These are phyloP conservation scores for Mimosa pudica DNA, from an alignment of 306 rosid species.

Conservation along the genomic window DNA sequence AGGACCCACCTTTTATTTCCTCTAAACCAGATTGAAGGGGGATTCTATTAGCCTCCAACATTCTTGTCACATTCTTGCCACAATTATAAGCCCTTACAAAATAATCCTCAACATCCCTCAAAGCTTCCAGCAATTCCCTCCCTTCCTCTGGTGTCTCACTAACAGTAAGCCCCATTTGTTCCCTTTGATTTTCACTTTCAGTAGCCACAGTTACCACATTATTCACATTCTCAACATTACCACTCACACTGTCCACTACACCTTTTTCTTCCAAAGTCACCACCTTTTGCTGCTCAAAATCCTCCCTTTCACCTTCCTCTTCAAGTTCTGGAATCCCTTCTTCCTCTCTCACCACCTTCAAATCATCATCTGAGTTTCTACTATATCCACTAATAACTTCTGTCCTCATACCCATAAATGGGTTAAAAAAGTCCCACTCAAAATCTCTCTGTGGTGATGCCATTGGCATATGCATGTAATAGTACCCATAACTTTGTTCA, in stretches of 20 bases:
- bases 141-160: slow-evolving; percentile 77
- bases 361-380: slow-evolving; percentile 68
- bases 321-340: slow-evolving; percentile 98
- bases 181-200: slow-evolving; percentile 46
- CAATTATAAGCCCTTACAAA: slow-evolving; percentile 78
- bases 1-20: slow-evolving; percentile 81
- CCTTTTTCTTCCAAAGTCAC: slow-evolving; percentile 46
- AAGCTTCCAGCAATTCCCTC: slow-evolving; percentile 88
- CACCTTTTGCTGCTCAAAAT: slow-evolving; percentile 45
- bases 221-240: slow-evolving; percentile 49
- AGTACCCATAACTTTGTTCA: slow-evolving; percentile 59
- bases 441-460: slow-evolving; percentile 83
- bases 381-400: slow-evolving; percentile 64
- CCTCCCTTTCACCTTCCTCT: slow-evolving; percentile 66
- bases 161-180: slow-evolving; percentile 59
- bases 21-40: slow-evolving; percentile 85
- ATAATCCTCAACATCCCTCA: slow-evolving; percentile 80
- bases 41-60: slow-evolving; percentile 87
- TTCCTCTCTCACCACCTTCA: slow-evolving; percentile 89
- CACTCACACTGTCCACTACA: slow-evolving; percentile 37
- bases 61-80: slow-evolving; percentile 75
- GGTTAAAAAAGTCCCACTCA: slow-evolving; percentile 96
- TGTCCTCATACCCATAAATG: slow-evolving; percentile 67
- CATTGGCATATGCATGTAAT: slow-evolving; percentile 86
- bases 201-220: slow-evolving; percentile 47